These are phyloP conservation scores for Lablab purpureus DNA, from an alignment of 306 rosid genomes.

Conservation along the genomic window DNA sequence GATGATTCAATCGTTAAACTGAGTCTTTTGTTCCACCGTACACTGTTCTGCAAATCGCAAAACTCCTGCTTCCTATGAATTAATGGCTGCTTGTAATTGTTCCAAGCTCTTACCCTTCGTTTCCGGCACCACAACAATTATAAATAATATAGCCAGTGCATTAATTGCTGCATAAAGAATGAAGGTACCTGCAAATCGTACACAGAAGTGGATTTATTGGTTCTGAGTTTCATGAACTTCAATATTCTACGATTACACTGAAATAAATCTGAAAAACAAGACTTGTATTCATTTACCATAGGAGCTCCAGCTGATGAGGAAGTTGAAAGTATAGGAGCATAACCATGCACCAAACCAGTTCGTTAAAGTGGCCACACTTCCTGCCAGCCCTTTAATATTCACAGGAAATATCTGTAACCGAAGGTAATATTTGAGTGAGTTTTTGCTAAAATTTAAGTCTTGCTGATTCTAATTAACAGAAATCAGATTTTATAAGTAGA, in stretches of 20 bases:
- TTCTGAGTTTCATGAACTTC: conserved; percentile 34
- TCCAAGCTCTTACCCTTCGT: conserved; percentile 91
- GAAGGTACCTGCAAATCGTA: conserved; percentile 78
- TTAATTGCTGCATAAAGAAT: conserved; percentile 77
- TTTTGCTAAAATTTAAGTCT: too few species aligned
- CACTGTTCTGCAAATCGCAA: neutral
- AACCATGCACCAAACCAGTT: conserved; percentile 97
- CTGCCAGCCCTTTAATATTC: conserved; percentile 83
- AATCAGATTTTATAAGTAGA: conserved; percentile 38
- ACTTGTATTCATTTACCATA: conserved; percentile 62
- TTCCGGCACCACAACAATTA: conserved; percentile 72
- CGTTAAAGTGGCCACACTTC: conserved; percentile 86
- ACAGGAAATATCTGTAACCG: conserved; percentile 82
- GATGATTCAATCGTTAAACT: conserved; percentile 17
- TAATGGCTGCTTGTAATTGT: conserved; percentile 86
- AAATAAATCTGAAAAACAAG: conserved; percentile 18
- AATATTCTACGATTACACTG: conserved; percentile 5
- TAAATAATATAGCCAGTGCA: conserved; percentile 69
- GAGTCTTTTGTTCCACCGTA: neutral
- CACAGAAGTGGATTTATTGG: conserved; percentile 12
- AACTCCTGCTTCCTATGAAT: conserved; percentile 43
- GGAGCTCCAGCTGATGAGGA: conserved; percentile 86
- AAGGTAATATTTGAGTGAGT: neutral
- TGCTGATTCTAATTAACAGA: conserved; percentile 44
- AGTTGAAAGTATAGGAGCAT: conserved; percentile 91